A percentile compares a stretch with the other conserved stretches of the same genome.
These are phyloP conservation scores for Adenanthera pavonina DNA, from an alignment of 306 rosid genomes.

Conservation along the genomic window DNA sequence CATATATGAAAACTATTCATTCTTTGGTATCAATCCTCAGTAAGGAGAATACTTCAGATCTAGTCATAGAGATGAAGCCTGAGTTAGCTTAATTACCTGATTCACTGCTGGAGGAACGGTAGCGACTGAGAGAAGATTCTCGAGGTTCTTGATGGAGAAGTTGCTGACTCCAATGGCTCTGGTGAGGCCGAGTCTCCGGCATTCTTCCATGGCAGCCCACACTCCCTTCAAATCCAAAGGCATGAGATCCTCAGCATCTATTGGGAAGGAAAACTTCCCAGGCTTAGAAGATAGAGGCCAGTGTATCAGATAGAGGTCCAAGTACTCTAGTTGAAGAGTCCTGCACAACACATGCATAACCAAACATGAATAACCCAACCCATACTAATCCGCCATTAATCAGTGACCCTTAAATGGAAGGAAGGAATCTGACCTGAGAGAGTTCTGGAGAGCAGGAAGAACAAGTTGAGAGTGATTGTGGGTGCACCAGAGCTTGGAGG, in stretches of 20 bases:
- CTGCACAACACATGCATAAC: conserved; percentile 23
- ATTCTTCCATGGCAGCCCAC: conserved; percentile 58
- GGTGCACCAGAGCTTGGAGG: conserved; percentile 59
- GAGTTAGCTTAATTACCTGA: conserved; percentile 36
- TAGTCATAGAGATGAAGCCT: too few species aligned
- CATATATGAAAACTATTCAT: too few species aligned
- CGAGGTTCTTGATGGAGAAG: conserved; percentile 57
- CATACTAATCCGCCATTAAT: too few species aligned
- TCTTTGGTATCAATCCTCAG: too few species aligned
- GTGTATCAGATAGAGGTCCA: conserved; percentile 58
- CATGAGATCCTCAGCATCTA: conserved; percentile 42
- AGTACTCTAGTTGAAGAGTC: conserved; percentile 51
- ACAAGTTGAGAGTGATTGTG: conserved; percentile 55
- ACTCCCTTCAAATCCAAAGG: conserved; percentile 59
- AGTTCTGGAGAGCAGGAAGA: conserved; percentile 42
- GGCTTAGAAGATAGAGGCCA: conserved; percentile 56
- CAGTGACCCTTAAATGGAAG: background rate
- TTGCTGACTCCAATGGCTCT: conserved; percentile 64
- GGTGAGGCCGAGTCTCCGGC: conserved; percentile 50
- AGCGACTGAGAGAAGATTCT: conserved; percentile 43
- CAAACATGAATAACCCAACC: background rate
- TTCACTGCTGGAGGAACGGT: conserved; percentile 48
- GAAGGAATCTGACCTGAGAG: conserved; percentile 39
- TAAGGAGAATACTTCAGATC: too few species aligned
- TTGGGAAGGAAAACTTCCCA: conserved; percentile 47